Evolutionary conservation across 1,284 basidiomycete species (phyloP), one percentile per base, ranked within the genome.

Genomic region (Bjerkandera adusta): DNA sequence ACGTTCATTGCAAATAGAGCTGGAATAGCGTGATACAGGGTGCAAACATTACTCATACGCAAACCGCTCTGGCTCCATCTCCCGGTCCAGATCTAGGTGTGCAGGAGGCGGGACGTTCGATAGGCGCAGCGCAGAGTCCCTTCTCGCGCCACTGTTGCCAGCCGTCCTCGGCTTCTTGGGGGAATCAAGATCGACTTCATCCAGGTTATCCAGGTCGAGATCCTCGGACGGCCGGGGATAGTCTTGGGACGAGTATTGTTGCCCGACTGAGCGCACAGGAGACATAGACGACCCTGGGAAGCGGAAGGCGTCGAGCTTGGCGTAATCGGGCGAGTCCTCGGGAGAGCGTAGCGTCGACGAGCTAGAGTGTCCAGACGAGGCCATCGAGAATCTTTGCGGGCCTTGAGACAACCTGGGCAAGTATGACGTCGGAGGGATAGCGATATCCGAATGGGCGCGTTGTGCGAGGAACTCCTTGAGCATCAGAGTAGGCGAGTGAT

Each of bases 31-130:
- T n/a, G n/a, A n/a, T n/a, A n/a, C n/a, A n/a, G n/a, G n/a, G n/a
- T n/a, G n/a, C n/a, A n/a, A n/a, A n/a, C n/a, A n/a, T n/a, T n/a
- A n/a, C n/a, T 25, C 12, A 24, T 43, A 43, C 10, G 33, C 41
- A 18, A 24, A 43, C 12, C 41, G 16, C 22, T 43, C 41, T 4
- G 41, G 41, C 32, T 34, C 41, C 41, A 43, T 43, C 20, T 43
- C 15, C 1, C n/a, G 20, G 32, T 43, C 41, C n/a, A 43, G 32
- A 12, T 43, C 32, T 3, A 43, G 30, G 20, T 25, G 20, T 1
- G 41, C 41, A 33, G 30, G 41, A 3, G 41, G 41, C 8, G 41
- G 41, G 15, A 41, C 22, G 11, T 12, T 41, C 15, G 39, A 29
- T 18, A 41, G 18, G 13, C 27, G 27, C 27, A 24, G 13, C 12